Conservation (phyloP, 495 filamentous ascomycete species). For the Talaromyces wortmannii region DNA sequence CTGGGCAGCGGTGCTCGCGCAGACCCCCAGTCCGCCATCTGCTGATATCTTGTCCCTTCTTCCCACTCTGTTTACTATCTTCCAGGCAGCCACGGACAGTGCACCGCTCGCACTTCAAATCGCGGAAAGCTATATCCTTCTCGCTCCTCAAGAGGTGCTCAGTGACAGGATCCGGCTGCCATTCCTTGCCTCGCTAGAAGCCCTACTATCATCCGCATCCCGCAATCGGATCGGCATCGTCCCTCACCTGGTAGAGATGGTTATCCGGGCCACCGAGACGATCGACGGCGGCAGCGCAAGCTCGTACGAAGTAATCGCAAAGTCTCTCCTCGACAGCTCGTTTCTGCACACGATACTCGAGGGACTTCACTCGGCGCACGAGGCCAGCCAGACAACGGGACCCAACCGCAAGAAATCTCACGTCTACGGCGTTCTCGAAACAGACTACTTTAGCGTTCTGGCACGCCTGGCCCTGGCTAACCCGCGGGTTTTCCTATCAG, state of each 20-base stretch:
- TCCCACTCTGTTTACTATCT: conserved; percentile 60
- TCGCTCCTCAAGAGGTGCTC: conserved; percentile 72
- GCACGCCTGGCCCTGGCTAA: conserved; percentile 69
- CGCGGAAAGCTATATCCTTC: conserved; percentile 69
- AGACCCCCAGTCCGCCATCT: conserved; percentile 60
- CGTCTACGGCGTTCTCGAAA: conserved; percentile 63
- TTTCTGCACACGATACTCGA: conserved; percentile 62
- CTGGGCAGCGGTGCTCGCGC: conserved; percentile 69
- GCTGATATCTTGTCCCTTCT: conserved; percentile 61
- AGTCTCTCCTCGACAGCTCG: conserved; percentile 60
- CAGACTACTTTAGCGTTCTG: conserved; percentile 78
- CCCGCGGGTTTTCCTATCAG: conserved; percentile 56
- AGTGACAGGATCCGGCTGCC: conserved; percentile 51
- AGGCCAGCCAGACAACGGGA: conserved; percentile 68
- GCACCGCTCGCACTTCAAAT: conserved; percentile 66
- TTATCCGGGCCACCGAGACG: conserved; percentile 62
- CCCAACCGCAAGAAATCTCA: conserved; percentile 57
- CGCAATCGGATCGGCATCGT: conserved; percentile 61
- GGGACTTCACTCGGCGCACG: conserved; percentile 62
- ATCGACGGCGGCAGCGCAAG: conserved; percentile 65
- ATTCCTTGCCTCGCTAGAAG: conserved; percentile 50
- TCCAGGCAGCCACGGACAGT: conserved; percentile 63
- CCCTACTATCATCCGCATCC: conserved; percentile 45
- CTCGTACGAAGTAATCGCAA: conserved; percentile 53
- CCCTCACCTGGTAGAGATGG: conserved; percentile 58